Evolutionary conservation across 75 land plant genomes (phyloP).

Genomic region (Picea glauca): DNA sequence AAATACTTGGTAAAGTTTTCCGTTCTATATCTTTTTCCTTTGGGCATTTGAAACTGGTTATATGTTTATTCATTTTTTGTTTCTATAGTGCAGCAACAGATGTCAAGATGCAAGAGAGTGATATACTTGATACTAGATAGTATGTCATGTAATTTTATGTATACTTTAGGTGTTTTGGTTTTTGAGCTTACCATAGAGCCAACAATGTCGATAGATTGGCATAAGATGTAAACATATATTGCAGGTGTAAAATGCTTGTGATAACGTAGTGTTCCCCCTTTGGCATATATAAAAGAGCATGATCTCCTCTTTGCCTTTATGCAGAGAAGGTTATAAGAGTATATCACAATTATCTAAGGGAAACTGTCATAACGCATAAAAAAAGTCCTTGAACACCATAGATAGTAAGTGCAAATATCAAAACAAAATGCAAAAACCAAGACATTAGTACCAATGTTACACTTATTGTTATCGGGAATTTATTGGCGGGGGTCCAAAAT

Average conservation of each 20-base stretch:
- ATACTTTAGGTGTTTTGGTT: background rate
- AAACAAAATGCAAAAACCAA: too few relatives aligned
- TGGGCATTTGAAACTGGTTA: background rate
- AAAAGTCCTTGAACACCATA: too few relatives aligned
- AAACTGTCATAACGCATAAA: too few relatives aligned
- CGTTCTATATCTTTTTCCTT: background rate
- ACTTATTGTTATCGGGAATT: too few relatives aligned
- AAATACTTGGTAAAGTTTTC: conserved; percentile 69
- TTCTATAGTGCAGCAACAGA: background rate
- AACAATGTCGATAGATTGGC: background rate
- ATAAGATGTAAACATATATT: background rate
- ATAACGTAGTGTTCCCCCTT: too few relatives aligned
- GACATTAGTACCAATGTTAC: too few relatives aligned
- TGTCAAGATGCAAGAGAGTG: background rate
- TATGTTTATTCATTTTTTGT: background rate
- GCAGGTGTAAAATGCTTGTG: background rate
- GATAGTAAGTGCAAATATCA: too few relatives aligned
- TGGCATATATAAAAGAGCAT: too few relatives aligned
- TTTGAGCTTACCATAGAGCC: background rate
- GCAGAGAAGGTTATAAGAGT: too few relatives aligned
- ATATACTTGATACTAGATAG: background rate
- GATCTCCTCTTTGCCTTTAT: too few relatives aligned
- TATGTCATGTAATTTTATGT: background rate
- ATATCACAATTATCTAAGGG: too few relatives aligned
- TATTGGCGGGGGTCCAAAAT: too few relatives aligned